Evolutionary conservation across 768 basidiomycete species (phyloP).

Genomic region (Pulveroboletus frians): DNA sequence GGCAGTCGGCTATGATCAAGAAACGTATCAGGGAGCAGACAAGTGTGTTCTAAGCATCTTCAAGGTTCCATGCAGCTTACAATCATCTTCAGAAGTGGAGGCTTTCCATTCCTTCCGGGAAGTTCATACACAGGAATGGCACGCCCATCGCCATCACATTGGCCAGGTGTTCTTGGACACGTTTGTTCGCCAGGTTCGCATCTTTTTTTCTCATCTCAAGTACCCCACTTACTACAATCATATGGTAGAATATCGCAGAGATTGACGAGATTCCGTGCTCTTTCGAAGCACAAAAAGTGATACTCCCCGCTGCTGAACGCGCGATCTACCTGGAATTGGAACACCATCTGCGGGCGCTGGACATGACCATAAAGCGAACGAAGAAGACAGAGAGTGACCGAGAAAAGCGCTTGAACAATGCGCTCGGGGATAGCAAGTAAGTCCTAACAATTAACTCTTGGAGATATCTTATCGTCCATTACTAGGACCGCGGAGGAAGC

Average conservation of each 20-base stretch:
- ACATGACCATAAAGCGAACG: slow-evolving; percentile 69
- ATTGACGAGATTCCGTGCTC: slow-evolving; percentile 91
- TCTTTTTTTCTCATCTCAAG: background rate
- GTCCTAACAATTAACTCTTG: slow-evolving; percentile 1
- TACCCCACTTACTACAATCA: slow-evolving; percentile 7
- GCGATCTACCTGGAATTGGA: slow-evolving; percentile 94
- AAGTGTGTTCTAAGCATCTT: slow-evolving; percentile 39
- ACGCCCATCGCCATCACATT: slow-evolving; percentile 74
- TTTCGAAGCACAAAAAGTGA: slow-evolving; percentile 55
- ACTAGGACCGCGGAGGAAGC: slow-evolving; percentile 84
- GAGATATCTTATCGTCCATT: slow-evolving; percentile 1
- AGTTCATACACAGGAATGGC: slow-evolving; percentile 89
- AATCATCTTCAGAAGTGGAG: slow-evolving; percentile 59
- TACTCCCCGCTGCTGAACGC: slow-evolving; percentile 87
- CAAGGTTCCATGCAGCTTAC: slow-evolving; percentile 15
- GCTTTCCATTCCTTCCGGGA: slow-evolving; percentile 96
- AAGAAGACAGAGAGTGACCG: slow-evolving; percentile 74
- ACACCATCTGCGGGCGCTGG: slow-evolving; percentile 85
- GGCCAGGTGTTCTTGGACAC: slow-evolving; percentile 79
- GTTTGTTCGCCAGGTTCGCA: slow-evolving; percentile 76
- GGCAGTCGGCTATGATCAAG: slow-evolving; percentile 68
- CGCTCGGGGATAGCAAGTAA: slow-evolving; percentile 85
- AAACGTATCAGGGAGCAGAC: slow-evolving; percentile 82
- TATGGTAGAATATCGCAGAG: slow-evolving; percentile 80
- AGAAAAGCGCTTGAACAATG: slow-evolving; percentile 80